Conservation (phyloP, 1,139 yeast genomes). For the Pneumocystis canis region DNA sequence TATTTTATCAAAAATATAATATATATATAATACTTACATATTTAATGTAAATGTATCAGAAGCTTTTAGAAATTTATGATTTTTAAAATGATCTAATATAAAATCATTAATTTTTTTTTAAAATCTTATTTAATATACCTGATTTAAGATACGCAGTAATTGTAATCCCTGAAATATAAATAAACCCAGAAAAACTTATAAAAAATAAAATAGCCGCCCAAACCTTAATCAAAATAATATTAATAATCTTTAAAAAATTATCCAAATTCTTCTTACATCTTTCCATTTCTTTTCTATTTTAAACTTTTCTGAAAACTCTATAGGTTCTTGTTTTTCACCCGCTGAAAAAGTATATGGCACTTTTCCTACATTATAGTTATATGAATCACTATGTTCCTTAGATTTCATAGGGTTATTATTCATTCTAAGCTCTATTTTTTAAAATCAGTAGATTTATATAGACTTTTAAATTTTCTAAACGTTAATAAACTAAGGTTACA, state of each 20-base stretch:
- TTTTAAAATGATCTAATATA: background rate
- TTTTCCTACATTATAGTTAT: no score
- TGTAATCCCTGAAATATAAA: conserved; percentile 56
- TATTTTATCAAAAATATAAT: no score
- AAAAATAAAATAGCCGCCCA: conserved; percentile 53
- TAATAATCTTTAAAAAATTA: background rate
- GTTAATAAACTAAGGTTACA: background rate
- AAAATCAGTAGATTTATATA: no score
- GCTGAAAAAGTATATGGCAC: background rate
- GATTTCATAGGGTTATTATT: background rate
- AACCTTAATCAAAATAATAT: conserved; percentile 22
- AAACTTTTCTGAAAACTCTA: background rate
- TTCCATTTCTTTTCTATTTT: background rate
- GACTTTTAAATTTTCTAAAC: no score
- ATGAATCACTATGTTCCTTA: background rate
- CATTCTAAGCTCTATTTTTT: background rate
- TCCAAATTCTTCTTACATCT: background rate
- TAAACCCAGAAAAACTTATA: conserved; percentile 49
- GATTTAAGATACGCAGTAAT: conserved; percentile 41
- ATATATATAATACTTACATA: background rate
- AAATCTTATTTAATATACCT: no score
- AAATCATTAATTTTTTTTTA: no score
- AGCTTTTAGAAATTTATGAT: background rate
- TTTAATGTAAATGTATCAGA: conserved; percentile 39
- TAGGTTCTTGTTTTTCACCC: background rate